Conservation (phyloP, 495 filamentous ascomycete species). For the Penicillium atrosanguineum region DNA sequence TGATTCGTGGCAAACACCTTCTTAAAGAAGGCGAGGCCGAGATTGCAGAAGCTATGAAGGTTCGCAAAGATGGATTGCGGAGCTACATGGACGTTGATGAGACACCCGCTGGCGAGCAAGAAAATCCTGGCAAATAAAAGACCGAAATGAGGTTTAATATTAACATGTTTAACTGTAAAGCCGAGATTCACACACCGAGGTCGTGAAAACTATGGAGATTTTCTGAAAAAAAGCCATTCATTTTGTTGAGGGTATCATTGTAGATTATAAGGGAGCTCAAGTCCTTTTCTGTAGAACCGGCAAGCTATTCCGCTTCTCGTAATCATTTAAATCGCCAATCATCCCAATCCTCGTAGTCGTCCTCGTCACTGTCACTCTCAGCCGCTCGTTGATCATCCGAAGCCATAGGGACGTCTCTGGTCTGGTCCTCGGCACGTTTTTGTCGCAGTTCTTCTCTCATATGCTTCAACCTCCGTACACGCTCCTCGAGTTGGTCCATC, state of each 20-base stretch:
- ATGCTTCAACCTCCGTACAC: constrained; percentile 74
- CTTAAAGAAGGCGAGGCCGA: constrained; percentile 76
- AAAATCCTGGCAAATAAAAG: constrained; percentile 7
- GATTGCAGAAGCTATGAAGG: constrained; percentile 72
- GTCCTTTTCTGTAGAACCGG: constrained; percentile 16
- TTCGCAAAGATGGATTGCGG: constrained; percentile 68
- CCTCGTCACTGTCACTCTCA: constrained; percentile 34
- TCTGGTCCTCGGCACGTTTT: constrained; percentile 35
- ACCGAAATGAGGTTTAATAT: background rate
- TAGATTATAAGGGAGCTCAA: constrained; percentile 30
- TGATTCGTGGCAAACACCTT: constrained; percentile 63
- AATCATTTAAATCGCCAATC: constrained; percentile 63
- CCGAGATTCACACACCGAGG: background rate
- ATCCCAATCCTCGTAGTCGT: constrained; percentile 57
- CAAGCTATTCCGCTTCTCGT: constrained; percentile 5
- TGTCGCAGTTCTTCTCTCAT: constrained; percentile 58
- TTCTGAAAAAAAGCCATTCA: background rate
- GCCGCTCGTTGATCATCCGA: constrained; percentile 22
- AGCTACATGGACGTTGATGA: constrained; percentile 54
- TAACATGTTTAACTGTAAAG: background rate
- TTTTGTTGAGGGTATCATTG: constrained; percentile 40
- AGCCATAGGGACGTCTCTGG: constrained; percentile 31
- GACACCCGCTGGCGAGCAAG: constrained; percentile 11
- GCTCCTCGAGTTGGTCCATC: constrained; percentile 86
- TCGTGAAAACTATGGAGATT: background rate